phyloP scores from a whole-genome alignment of 129 eudicot species.

The Arctium minus region DNA sequence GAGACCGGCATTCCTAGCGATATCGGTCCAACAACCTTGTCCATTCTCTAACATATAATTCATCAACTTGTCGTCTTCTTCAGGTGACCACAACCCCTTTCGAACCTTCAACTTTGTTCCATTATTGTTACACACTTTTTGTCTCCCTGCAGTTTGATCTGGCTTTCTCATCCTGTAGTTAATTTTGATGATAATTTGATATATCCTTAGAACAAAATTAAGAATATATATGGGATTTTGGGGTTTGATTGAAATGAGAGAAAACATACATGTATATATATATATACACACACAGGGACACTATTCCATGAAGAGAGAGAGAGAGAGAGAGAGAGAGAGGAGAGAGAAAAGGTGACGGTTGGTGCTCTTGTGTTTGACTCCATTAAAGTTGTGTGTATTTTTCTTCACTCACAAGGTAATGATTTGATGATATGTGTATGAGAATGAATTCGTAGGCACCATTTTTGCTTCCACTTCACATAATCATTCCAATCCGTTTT shows the following conservation, averaged over 20 bases:
- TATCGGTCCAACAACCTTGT: constrained; percentile 89
- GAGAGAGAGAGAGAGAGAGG: constrained; percentile 18
- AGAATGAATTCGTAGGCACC: constrained; percentile 26
- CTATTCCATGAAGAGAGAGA: constrained; percentile 17
- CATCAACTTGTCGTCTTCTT: constrained; percentile 87
- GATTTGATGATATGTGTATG: constrained; percentile 37
- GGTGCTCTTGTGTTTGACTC: constrained; percentile 48
- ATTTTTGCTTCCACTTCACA: constrained; percentile 37
- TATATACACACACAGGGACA: constrained; percentile 19
- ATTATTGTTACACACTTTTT: constrained; percentile 26
- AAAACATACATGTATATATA: not conserved
- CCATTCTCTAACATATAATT: constrained; percentile 80
- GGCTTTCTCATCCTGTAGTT: constrained; percentile 61
- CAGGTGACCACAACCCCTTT: constrained; percentile 94
- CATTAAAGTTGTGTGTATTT: constrained; percentile 41
- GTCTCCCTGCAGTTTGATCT: constrained; percentile 23
- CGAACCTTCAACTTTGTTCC: constrained; percentile 38
- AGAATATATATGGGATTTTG: not conserved
- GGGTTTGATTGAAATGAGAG: constrained; percentile 29
- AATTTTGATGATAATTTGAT: not conserved
- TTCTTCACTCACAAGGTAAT: constrained; percentile 94
- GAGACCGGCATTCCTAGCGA: constrained; percentile 53
- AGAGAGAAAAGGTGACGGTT: constrained; percentile 39
- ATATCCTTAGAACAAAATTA: not conserved
- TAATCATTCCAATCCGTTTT: constrained; percentile 57